phyloP scores from a whole-genome alignment of 139 green algal genomes.

The Gonium pectorale region DNA sequence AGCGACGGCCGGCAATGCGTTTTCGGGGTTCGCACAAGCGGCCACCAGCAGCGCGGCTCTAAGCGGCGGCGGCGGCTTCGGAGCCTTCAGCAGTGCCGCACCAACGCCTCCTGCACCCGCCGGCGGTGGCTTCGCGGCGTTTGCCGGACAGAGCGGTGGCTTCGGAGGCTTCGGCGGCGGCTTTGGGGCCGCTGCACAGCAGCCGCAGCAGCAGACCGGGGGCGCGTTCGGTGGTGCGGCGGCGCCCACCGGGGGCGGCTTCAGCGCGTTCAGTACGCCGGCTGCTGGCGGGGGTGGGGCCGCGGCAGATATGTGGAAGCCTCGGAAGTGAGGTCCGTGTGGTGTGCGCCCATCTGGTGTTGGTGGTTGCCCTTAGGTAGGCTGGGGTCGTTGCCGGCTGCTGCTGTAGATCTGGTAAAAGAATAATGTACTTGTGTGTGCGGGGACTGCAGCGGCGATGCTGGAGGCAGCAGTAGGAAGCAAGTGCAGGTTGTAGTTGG shows the following conservation, averaged over 20 bases:
- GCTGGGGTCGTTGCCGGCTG: too few relatives aligned
- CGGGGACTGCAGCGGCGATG: too few relatives aligned
- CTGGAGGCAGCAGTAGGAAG: too few relatives aligned
- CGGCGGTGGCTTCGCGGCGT: slow-evolving; percentile 24
- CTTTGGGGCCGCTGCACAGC: not conserved
- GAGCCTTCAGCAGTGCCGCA: not conserved
- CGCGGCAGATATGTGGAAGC: slow-evolving; percentile 9
- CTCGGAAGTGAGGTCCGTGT: slow-evolving; percentile 10
- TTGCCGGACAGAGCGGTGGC: slow-evolving; percentile 9
- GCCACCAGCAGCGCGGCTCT: not conserved
- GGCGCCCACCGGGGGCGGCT: not conserved
- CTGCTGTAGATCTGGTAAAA: too few relatives aligned
- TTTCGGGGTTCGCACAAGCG: slow-evolving; percentile 19
- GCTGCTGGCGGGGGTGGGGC: not conserved
- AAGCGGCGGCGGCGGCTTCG: slow-evolving; percentile 8
- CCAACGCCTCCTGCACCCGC: not conserved
- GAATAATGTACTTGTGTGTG: too few relatives aligned
- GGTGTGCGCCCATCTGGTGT: not conserved
- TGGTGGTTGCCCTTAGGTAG: too few relatives aligned
- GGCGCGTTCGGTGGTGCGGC: not conserved
- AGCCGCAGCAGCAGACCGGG: not conserved
- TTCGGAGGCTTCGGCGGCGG: slow-evolving; percentile 24
- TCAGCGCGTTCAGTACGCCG: not conserved
- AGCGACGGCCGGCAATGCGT: not conserved
- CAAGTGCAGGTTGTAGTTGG: too few relatives aligned